Evolutionary conservation across 345 rosid species (phyloP), one percentile per base, ranked within the genome.

Genomic region (Turritis glabra): DNA sequence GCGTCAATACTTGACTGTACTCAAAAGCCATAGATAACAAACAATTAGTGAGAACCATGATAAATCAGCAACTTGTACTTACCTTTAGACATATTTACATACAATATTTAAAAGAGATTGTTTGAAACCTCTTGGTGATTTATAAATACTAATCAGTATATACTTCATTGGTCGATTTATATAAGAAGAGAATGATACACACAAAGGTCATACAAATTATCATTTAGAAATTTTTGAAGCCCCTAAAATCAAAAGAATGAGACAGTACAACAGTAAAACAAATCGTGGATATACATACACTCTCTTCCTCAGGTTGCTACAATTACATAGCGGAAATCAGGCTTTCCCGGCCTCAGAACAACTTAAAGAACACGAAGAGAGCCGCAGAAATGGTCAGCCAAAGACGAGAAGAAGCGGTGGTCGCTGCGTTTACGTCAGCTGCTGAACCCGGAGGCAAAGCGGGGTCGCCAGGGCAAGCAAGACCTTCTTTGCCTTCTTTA

Each of bases 391-490:
- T 19, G 21, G 60, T 32, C 30, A 80, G 64, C 77, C 48, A 65
- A 13, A 71, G 38, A 41, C 50, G 15, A 66, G 69, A 58, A 51
- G 57, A 63, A 30, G 46, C n/a, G 75, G 46, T 1, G 46, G 7
- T 14, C 17, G 69, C 82, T 51, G 47, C 64, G 51, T 21, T 81
- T 14, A 5, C 19, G 27, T 69, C 66, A 10, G 51, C 69, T 8
- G 46, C 72, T 29, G 44, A 0, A 9, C 70, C 22, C 0, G 90
- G 84, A 35, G 81, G 69, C 15, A 3, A 8, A 21, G 54, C 15
- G 22, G 88, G n/a, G n/a, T n/a, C n/a, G n/a, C n/a, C n/a, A n/a
- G n/a, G 77, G 74, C 96, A 90, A 18, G 9, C 82, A 22, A 90
- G 92, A 55, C 92, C 96, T 44, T 51, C 26, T 67, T 81, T 86